A percentile compares a stretch with the other conserved stretches of the same genome.
These are phyloP conservation scores for Ogataea henricii DNA, from an alignment of 805 yeast species.

Conservation along the genomic window DNA sequence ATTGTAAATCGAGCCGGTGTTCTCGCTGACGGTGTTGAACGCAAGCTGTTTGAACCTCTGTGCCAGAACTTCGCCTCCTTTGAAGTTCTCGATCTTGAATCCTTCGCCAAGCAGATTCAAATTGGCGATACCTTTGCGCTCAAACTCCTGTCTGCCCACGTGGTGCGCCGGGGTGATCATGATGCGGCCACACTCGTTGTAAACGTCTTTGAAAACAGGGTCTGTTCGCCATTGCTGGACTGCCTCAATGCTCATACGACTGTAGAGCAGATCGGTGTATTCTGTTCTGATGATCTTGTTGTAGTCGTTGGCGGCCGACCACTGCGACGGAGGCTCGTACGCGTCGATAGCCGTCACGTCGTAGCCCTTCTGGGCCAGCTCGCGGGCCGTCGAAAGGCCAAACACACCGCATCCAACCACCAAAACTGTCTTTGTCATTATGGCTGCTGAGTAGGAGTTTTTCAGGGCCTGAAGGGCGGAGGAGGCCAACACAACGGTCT, in stretches of 20 bases:
- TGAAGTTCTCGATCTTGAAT: conserved; percentile 29
- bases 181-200: conserved; percentile 45
- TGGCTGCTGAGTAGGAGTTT: background rate
- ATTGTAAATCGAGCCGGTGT: conserved; percentile 31
- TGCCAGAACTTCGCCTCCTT: conserved; percentile 36
- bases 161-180: conserved; percentile 38
- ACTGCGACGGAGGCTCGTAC: conserved; percentile 43
- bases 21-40: conserved; percentile 17
- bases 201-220: conserved; percentile 36
- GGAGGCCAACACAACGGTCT: too few relatives aligned
- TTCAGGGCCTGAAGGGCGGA: too few relatives aligned
- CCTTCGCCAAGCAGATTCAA: conserved; percentile 33
- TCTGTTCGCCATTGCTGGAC: conserved; percentile 40
- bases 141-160: conserved; percentile 41
- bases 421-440: conserved; percentile 21
- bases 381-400: conserved; percentile 45
- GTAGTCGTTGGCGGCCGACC: conserved; percentile 49
- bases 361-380: conserved; percentile 34
- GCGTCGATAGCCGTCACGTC: conserved; percentile 41
- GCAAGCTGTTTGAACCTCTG: conserved; percentile 21
- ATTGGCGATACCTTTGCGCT: conserved; percentile 38
- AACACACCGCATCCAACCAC: conserved; percentile 43
- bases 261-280: conserved; percentile 44
- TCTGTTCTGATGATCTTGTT: conserved; percentile 53
- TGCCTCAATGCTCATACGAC: conserved; percentile 48